phyloP scores from a whole-genome alignment of 306 rosid genomes.

The Ormosia emarginata region DNA sequence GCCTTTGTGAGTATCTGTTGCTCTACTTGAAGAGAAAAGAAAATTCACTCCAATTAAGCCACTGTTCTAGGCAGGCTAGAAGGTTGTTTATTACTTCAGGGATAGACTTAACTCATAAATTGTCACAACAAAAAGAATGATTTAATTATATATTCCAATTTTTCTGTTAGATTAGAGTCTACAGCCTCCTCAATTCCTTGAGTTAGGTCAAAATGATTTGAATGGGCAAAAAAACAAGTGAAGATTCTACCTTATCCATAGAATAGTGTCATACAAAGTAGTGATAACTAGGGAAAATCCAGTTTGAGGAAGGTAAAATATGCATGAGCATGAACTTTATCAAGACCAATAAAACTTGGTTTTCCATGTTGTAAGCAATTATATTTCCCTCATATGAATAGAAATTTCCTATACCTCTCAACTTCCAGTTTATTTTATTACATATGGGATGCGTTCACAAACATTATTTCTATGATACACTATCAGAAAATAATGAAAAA shows the following conservation, averaged over 20 bases:
- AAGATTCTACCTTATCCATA: too few species aligned
- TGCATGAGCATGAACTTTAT: too few species aligned
- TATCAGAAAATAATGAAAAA: neutral
- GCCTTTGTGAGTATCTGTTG: constrained; percentile 28
- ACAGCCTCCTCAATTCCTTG: too few species aligned
- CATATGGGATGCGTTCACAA: neutral
- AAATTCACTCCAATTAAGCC: neutral
- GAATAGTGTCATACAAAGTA: too few species aligned
- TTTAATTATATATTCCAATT: neutral
- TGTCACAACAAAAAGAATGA: neutral
- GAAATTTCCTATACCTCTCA: neutral
- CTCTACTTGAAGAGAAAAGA: neutral
- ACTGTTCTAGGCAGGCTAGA: neutral
- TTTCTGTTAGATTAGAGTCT: neutral
- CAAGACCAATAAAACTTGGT: neutral
- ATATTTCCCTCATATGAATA: neutral
- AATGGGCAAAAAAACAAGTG: too few species aligned
- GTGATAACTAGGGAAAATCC: too few species aligned
- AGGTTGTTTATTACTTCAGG: neutral
- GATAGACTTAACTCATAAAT: neutral
- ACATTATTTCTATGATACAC: neutral
- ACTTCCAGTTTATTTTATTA: neutral
- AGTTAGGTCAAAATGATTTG: too few species aligned
- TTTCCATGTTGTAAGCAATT: neutral
- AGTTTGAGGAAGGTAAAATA: too few species aligned